Evolutionary conservation across 306 rosid species (phyloP).

Genomic region (Ceratonia siliqua): DNA sequence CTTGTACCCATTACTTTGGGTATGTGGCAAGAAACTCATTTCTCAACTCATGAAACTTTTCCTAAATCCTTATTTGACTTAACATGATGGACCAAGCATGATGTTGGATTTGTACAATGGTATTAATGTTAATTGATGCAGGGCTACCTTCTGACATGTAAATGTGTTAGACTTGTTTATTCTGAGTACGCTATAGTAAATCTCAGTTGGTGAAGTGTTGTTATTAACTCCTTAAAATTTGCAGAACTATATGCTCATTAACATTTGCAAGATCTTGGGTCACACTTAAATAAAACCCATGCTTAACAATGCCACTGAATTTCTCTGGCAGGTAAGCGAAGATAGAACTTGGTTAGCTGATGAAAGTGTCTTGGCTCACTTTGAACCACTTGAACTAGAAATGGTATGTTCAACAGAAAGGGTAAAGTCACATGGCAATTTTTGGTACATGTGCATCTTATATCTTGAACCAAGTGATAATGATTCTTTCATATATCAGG

Average conservation of each 20-base stretch:
- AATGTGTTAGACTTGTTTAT: slow-evolving; percentile 3
- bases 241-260: slow-evolving; percentile 8
- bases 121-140: slow-evolving; percentile 19
- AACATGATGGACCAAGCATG: not conserved
- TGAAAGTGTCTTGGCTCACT: slow-evolving; percentile 68
- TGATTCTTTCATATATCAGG: slow-evolving; percentile 46
- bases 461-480: slow-evolving; percentile 30
- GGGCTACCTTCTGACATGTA: slow-evolving; percentile 6
- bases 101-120: not conserved
- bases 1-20: not conserved
- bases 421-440: not conserved
- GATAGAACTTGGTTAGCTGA: slow-evolving; percentile 80
- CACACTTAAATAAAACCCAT: not conserved
- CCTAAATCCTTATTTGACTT: not conserved
- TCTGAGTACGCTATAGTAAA: not conserved
- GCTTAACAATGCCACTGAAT: slow-evolving; percentile 35
- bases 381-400: slow-evolving; percentile 85
- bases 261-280: slow-evolving; percentile 14
- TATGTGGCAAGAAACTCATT: not conserved
- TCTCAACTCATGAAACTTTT: not conserved
- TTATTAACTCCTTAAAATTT: slow-evolving; percentile 9
- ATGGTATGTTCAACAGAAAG: slow-evolving; percentile 48
- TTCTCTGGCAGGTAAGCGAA: slow-evolving; percentile 54
- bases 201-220: slow-evolving; percentile 5
- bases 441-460: slow-evolving; percentile 33